Conservation (phyloP, 192 early-diverging fungal genomes). For the Funneliformis mosseae region DNA sequence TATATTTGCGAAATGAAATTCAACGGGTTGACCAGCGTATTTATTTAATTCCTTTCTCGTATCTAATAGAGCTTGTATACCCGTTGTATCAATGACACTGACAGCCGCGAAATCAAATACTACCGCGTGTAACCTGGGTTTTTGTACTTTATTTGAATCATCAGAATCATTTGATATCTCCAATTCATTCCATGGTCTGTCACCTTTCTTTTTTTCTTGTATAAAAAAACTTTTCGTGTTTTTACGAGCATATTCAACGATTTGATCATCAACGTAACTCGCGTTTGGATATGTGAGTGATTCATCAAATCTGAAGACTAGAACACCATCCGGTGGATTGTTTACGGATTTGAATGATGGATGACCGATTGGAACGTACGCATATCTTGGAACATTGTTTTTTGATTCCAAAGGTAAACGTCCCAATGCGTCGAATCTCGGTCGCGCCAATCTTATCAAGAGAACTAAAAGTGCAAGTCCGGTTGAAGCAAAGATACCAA, state of each 20-base stretch:
- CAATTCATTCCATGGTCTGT: conserved; percentile 62
- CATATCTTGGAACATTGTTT: conserved; percentile 32
- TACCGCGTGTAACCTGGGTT: conserved; percentile 65
- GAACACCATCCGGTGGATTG: conserved; percentile 59
- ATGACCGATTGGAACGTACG: conserved; percentile 36
- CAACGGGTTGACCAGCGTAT: conserved; percentile 43
- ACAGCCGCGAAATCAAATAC: conserved; percentile 84
- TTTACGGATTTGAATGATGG: background rate
- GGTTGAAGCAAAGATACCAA: conserved; percentile 79
- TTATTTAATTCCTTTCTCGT: conserved; percentile 41
- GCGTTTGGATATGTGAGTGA: conserved; percentile 73
- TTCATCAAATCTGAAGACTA: conserved; percentile 72
- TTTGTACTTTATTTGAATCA: conserved; percentile 31
- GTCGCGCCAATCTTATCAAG: conserved; percentile 80
- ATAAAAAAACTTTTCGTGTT: conserved; percentile 43
- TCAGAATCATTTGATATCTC: conserved; percentile 43
- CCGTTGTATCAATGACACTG: conserved; percentile 78
- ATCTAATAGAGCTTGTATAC: conserved; percentile 74
- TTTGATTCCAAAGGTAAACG: conserved; percentile 38
- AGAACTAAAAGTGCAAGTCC: conserved; percentile 72
- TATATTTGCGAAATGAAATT: conserved; percentile 48
- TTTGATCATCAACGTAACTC: conserved; percentile 55
- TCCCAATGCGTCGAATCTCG: conserved; percentile 56
- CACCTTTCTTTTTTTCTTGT: conserved; percentile 45
- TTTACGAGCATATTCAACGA: conserved; percentile 47